Evolutionary conservation across 1,284 basidiomycete genomes (phyloP), one percentile per base, ranked within the genome.

Genomic region (Afroboletus lepidellus): DNA sequence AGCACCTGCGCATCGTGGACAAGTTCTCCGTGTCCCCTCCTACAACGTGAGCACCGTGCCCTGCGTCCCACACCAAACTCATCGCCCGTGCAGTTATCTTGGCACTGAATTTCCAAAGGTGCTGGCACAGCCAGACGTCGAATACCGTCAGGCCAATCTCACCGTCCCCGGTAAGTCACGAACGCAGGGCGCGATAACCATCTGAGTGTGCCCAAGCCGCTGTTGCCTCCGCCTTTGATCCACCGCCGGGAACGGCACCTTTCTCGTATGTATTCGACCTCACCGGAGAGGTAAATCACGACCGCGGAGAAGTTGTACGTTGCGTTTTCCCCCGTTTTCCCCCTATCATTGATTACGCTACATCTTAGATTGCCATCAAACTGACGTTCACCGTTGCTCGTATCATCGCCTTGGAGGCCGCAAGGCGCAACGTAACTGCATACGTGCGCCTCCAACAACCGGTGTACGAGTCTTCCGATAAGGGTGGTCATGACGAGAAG

Each of bases 141-240:
- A 91, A 65, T 94, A 95, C 67, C 81, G 80, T 47, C 92, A 95
- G 67, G 82, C 81, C 32, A 95, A 95, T 66, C 73, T 95, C 44
- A 86, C 84, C 21, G 78, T 89, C 49, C 72, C 83, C 33, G 64
- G 89, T 90, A 59, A 55, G 85, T 72, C 9, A 48, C 50, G 34
- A 20, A 8, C 47, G 44, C 30, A 20, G 34, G 37, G 53, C 41
- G 15, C 43, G 41, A 39, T 34, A 29, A 46, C 41, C 41, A 36
- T 47, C 43, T 60, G 24, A 50, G 12, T 11, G 7, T 54, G 48
- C 48, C 32, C 43, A 60, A 91, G 89, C 80, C 30, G 80, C 78
- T 18, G 82, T 92, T 48, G 71, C 79, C 32, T 74, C 81, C 16
- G 77, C 76, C 43, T 92, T 90, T 59, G 84, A 88, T 54, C 85